phyloP scores from a whole-genome alignment of 2,329 filamentous ascomycete genomes.

The Hypoxylon sp. region DNA sequence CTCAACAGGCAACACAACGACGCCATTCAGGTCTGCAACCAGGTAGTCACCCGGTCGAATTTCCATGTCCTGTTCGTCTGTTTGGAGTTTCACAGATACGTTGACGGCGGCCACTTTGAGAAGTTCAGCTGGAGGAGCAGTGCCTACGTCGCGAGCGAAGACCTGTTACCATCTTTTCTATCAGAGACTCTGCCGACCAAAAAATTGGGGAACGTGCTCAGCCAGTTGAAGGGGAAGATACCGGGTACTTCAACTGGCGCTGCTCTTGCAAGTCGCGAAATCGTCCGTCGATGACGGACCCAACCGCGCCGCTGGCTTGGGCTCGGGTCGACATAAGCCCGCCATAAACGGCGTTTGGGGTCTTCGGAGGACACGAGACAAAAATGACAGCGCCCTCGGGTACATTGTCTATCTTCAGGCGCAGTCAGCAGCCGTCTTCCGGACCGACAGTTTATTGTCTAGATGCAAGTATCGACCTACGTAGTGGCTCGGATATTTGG shows the following conservation, averaged over 20 bases:
- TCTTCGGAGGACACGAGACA: slow-evolving; percentile 63
- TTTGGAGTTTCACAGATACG: slow-evolving; percentile 58
- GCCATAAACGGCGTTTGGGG: slow-evolving; percentile 68
- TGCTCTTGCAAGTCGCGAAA: slow-evolving; percentile 69
- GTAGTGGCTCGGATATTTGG: slow-evolving; percentile 64
- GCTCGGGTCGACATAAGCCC: slow-evolving; percentile 68
- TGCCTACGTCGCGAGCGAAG: slow-evolving; percentile 62
- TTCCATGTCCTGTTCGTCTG: slow-evolving; percentile 57
- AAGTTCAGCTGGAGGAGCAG: slow-evolving; percentile 60
- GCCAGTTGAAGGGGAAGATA: slow-evolving; percentile 35
- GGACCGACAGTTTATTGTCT: neutral
- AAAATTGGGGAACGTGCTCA: neutral
- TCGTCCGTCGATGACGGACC: slow-evolving; percentile 67
- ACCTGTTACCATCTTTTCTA: slow-evolving; percentile 48
- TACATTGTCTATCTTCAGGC: slow-evolving; percentile 63
- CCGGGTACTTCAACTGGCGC: slow-evolving; percentile 63
- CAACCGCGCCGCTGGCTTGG: slow-evolving; percentile 60
- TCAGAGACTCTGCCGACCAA: neutral
- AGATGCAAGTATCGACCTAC: slow-evolving; percentile 52
- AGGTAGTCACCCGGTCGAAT: slow-evolving; percentile 63
- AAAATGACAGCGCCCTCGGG: slow-evolving; percentile 65
- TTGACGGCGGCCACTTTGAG: slow-evolving; percentile 62
- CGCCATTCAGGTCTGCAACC: slow-evolving; percentile 63
- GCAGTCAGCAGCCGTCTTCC: slow-evolving; percentile 24
- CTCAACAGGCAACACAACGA: slow-evolving; percentile 60